phyloP scores from a whole-genome alignment of 192 early-diverging fungal genomes.

The Backusella mclennaniae region DNA sequence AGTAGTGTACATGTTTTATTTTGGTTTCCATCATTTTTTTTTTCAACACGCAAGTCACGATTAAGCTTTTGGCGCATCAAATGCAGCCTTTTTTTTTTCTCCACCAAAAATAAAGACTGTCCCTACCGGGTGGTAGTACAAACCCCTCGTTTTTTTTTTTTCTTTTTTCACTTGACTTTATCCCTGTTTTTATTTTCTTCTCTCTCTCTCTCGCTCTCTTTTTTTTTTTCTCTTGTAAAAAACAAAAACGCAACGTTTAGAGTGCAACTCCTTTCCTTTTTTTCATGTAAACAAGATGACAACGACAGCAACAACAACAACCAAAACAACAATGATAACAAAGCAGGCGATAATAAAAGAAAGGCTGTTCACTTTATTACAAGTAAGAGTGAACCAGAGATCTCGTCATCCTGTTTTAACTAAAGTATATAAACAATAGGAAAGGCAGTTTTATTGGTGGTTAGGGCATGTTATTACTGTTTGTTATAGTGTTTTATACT shows the following conservation, averaged over 20 bases:
- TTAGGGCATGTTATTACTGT: constrained; percentile 45
- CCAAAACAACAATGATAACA: not conserved
- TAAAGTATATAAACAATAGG: constrained; percentile 16
- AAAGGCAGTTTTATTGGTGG: constrained; percentile 54
- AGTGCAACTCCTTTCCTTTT: not conserved
- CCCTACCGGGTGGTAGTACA: not conserved
- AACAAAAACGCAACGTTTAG: not conserved
- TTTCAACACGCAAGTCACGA: not conserved
- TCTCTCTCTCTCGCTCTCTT: not conserved
- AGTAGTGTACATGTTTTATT: too few relatives aligned
- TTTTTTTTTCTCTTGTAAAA: not conserved
- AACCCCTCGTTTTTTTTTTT: not conserved
- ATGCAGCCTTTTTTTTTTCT: not conserved
- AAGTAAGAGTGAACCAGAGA: not conserved
- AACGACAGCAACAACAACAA: not conserved
- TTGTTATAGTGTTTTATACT: constrained; percentile 34
- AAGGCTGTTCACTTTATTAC: not conserved
- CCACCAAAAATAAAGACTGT: not conserved
- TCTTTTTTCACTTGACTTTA: not conserved
- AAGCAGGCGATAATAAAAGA: not conserved
- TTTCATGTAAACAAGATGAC: not conserved
- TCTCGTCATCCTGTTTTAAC: not conserved
- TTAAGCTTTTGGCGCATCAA: not conserved
- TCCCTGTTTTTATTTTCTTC: not conserved
- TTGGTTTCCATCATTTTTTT: not conserved